Evolutionary conservation across 768 basidiomycete species (phyloP).

Genomic region (Hortiboletus flavorubellus): DNA sequence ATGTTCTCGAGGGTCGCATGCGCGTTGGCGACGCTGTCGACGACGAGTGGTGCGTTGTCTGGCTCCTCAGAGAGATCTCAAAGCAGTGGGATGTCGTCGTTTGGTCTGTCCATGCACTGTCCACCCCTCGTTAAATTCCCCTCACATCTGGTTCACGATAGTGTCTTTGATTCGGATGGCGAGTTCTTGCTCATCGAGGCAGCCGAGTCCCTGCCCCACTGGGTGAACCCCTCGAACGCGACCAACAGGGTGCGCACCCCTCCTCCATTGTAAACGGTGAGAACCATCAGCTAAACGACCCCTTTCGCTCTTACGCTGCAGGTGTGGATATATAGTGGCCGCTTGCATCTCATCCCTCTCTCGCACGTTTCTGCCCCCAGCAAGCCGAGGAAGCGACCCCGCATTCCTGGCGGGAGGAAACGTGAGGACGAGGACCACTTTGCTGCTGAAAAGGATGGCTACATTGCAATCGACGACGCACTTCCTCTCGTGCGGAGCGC

Average conservation of each 20-base stretch:
- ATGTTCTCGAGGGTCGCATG: conserved; percentile 77
- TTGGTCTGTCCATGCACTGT: conserved; percentile 48
- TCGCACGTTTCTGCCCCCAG: conserved; percentile 64
- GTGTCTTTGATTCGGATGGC: conserved; percentile 84
- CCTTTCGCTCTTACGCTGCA: conserved; percentile 37
- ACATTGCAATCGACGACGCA: conserved; percentile 59
- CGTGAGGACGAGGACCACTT: conserved; percentile 51
- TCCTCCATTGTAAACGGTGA: conserved; percentile 30
- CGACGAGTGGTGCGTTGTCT: conserved; percentile 96
- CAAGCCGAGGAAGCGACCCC: conserved; percentile 50
- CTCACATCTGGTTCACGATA: conserved; percentile 5
- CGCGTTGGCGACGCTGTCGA: conserved; percentile 96
- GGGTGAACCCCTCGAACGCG: conserved; percentile 90
- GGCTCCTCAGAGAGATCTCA: conserved; percentile 78
- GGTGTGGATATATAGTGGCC: conserved; percentile 88
- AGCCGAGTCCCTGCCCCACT: conserved; percentile 81
- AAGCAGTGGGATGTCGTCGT: conserved; percentile 76
- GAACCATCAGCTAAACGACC: conserved; percentile 31
- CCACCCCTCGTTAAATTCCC: neutral
- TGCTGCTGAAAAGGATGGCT: conserved; percentile 44
- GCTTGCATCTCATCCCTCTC: conserved; percentile 85
- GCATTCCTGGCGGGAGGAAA: conserved; percentile 38
- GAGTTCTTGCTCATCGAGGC: conserved; percentile 97
- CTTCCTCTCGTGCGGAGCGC: conserved; percentile 57
- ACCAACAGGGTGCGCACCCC: conserved; percentile 80